Percentiles rank a stretch among this genome's conserved stretches.
These are phyloP conservation scores for Peziza echinospora DNA, from an alignment of 495 filamentous ascomycete genomes.

Conservation along the genomic window DNA sequence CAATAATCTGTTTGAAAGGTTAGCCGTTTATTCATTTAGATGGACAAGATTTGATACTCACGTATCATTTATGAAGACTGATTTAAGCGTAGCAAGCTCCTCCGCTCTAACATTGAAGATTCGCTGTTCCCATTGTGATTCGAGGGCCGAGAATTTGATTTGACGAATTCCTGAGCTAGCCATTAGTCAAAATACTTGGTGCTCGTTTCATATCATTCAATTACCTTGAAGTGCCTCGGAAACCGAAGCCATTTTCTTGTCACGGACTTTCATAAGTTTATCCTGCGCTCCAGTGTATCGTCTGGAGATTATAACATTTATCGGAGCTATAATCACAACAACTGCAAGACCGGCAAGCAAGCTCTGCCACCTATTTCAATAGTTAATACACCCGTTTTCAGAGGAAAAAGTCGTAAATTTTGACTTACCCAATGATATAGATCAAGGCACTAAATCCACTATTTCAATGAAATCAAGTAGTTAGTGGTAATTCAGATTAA, in stretches of 20 bases:
- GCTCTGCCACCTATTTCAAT: conserved; percentile 30
- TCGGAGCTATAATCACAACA: conserved; percentile 39
- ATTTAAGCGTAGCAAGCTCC: conserved; percentile 46
- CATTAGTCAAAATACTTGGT: background rate
- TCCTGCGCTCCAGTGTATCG: conserved; percentile 44
- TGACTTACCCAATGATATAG: conserved; percentile 36
- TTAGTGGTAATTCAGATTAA: too few species aligned
- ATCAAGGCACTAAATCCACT: conserved; percentile 34
- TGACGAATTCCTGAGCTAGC: conserved; percentile 36
- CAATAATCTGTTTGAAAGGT: conserved; percentile 24
- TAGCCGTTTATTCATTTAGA: too few species aligned
- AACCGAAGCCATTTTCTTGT: conserved; percentile 55
- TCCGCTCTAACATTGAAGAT: conserved; percentile 41
- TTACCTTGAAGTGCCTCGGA: conserved; percentile 55
- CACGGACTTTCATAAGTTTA: conserved; percentile 55
- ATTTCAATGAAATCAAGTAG: too few species aligned
- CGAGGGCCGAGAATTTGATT: conserved; percentile 74
- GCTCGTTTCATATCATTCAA: background rate
- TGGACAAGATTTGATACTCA: conserved; percentile 4
- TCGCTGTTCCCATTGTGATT: conserved; percentile 55
- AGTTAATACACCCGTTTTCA: background rate
- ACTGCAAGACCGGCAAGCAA: conserved; percentile 45
- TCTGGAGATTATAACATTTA: conserved; percentile 49
- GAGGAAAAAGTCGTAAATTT: background rate
- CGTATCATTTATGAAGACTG: conserved; percentile 37